Conservation (phyloP, 805 yeast genomes). For the Wickerhamomyces silvicola region DNA sequence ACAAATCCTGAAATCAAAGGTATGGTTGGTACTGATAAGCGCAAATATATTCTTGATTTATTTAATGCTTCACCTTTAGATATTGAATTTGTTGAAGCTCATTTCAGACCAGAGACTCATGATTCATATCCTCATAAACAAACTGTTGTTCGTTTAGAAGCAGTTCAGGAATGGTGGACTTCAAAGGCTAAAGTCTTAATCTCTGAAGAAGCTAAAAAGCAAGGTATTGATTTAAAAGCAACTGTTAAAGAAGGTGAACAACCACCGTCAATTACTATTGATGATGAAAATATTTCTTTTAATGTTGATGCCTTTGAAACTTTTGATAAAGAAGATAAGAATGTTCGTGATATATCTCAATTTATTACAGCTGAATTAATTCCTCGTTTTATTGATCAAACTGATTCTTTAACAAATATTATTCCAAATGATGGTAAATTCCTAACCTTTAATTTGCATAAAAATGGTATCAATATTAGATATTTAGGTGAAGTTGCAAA, state of each 20-base stretch:
- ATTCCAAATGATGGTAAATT: conserved; percentile 79
- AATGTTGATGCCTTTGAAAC: conserved; percentile 54
- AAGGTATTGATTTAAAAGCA: conserved; percentile 19
- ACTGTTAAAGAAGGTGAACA: conserved; percentile 26
- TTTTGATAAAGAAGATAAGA: conserved; percentile 37
- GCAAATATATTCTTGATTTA: conserved; percentile 79
- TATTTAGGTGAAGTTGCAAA: conserved; percentile 65
- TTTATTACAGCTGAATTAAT: conserved; percentile 54
- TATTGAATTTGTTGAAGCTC: conserved; percentile 61
- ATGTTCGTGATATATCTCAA: conserved; percentile 61
- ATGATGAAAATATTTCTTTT: conserved; percentile 38
- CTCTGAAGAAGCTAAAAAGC: conserved; percentile 27
- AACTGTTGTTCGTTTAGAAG: conserved; percentile 76
- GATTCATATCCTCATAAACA: conserved; percentile 73
- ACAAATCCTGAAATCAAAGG: conserved; percentile 83
- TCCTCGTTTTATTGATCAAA: conserved; percentile 46
- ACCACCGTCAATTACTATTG: conserved; percentile 46
- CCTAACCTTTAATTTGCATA: conserved; percentile 62
- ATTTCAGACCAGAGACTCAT: conserved; percentile 37
- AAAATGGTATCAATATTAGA: conserved; percentile 81
- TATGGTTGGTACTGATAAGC: conserved; percentile 74
- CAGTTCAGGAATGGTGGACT: conserved; percentile 87
- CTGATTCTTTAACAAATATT: conserved; percentile 42
- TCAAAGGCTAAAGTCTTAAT: conserved; percentile 43
- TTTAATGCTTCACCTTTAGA: conserved; percentile 83